A percentile compares a stretch with the other conserved stretches of the same genome.
These are phyloP conservation scores for Suhomyces xylopsoci DNA, from an alignment of 805 yeast species.

Conservation along the genomic window DNA sequence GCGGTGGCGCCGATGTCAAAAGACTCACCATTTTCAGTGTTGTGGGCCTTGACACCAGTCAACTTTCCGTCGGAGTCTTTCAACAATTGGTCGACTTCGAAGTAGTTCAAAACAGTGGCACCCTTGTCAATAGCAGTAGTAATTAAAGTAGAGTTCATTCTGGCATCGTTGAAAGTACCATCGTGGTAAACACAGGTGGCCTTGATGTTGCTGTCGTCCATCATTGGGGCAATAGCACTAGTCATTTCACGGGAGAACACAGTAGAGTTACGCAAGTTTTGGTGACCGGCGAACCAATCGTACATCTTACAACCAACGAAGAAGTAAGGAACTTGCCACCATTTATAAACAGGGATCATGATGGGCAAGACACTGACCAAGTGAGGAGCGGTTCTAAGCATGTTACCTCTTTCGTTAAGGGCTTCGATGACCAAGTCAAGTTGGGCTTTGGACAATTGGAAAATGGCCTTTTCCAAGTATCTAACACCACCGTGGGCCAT, in stretches of 20 bases:
- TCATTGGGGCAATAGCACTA: conserved; percentile 77
- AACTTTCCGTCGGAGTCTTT: conserved; percentile 62
- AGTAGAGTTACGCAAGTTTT: conserved; percentile 77
- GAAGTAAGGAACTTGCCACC: conserved; percentile 95
- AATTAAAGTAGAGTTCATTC: conserved; percentile 85
- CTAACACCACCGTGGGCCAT: conserved; percentile 98
- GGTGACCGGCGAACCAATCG: conserved; percentile 88
- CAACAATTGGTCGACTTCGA: conserved; percentile 71
- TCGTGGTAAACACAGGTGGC: conserved; percentile 94
- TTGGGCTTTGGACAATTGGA: conserved; percentile 88
- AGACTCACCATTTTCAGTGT: conserved; percentile 64
- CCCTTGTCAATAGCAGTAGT: conserved; percentile 82
- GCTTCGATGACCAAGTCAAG: conserved; percentile 87
- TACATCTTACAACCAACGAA: conserved; percentile 88
- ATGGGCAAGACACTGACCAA: conserved; percentile 82
- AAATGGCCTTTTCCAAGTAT: conserved; percentile 90
- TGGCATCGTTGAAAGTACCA: conserved; percentile 89
- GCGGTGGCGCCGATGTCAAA: conserved; percentile 64
- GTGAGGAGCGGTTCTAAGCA: conserved; percentile 90
- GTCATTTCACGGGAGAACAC: conserved; percentile 66
- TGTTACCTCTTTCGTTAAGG: conserved; percentile 78
- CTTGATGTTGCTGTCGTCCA: conserved; percentile 72
- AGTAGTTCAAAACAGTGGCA: conserved; percentile 85
- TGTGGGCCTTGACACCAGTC: conserved; percentile 73
- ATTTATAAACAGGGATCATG: conserved; percentile 91